Percentiles rank a stretch among this genome's conserved stretches.
Evolutionary conservation across 1,139 yeast genomes (phyloP).

Genomic region (Saccharomyces hybrid): DNA sequence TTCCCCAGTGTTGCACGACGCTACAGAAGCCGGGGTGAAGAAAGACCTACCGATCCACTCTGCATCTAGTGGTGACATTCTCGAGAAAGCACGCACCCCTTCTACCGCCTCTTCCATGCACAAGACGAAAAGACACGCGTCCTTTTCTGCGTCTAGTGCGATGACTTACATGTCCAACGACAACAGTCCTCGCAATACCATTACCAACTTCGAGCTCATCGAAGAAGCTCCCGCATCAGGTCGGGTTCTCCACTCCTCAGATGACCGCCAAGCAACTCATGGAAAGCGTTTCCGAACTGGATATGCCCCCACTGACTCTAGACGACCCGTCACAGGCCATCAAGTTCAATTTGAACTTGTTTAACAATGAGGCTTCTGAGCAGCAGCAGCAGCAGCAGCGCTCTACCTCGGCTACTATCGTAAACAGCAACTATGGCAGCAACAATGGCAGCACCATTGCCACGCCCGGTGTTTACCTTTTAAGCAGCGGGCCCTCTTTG

Average conservation of each 20-base stretch:
- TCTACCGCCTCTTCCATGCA: constrained; percentile 12
- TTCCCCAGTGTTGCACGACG: background rate
- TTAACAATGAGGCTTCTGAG: constrained; percentile 5
- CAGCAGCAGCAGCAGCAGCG: background rate
- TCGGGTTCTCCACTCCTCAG: constrained; percentile 76
- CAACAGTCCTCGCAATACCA: constrained; percentile 33
- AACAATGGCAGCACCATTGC: constrained; percentile 29
- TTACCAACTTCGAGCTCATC: constrained; percentile 12
- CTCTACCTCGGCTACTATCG: constrained; percentile 12
- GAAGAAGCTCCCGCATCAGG: constrained; percentile 45
- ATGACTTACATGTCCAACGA: constrained; percentile 54
- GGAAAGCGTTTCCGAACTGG: constrained; percentile 32
- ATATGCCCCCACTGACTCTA: constrained; percentile 27
- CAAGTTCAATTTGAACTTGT: constrained; percentile 11
- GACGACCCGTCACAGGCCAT: background rate
- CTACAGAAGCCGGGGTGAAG: background rate
- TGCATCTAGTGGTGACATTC: background rate
- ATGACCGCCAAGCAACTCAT: constrained; percentile 37
- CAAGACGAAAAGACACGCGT: constrained; percentile 50
- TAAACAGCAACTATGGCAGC: constrained; percentile 22
- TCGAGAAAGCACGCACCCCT: background rate
- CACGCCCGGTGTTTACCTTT: background rate
- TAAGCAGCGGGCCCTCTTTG: background rate
- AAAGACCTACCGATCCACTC: background rate
- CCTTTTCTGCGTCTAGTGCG: constrained; percentile 75